These are phyloP conservation scores for Beauveria sp. DNA, from an alignment of 2,329 filamentous ascomycete species.

Conservation along the genomic window DNA sequence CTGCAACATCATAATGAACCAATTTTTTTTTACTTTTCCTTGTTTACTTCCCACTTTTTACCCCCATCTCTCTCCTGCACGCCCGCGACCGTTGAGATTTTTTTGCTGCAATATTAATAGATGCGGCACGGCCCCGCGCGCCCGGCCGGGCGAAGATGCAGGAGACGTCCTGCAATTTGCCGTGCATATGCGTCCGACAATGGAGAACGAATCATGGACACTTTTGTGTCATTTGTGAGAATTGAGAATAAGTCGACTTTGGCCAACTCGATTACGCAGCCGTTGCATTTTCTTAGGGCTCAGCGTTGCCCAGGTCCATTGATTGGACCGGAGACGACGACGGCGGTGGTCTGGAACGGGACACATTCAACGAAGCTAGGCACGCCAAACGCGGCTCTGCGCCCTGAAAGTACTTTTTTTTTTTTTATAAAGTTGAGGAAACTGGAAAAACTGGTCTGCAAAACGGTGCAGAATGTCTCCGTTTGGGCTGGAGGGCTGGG, in stretches of 20 bases:
- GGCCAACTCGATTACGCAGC: too few relatives aligned
- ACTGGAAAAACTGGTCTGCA: not conserved
- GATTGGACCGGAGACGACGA: not conserved
- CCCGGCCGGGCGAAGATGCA: not conserved
- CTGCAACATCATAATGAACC: not conserved
- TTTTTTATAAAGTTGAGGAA: not conserved
- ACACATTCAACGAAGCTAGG: not conserved
- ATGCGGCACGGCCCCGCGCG: not conserved
- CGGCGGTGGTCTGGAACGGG: not conserved
- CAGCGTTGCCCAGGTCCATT: not conserved
- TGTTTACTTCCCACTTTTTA: not conserved
- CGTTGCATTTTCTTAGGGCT: too few relatives aligned
- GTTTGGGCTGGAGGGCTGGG: not conserved
- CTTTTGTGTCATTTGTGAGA: too few relatives aligned
- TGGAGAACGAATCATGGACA: too few relatives aligned
- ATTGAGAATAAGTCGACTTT: too few relatives aligned
- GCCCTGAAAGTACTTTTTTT: not conserved
- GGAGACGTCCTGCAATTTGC: not conserved
- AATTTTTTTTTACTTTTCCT: not conserved
- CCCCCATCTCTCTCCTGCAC: not conserved
- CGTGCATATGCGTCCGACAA: not conserved
- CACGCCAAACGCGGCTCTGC: slow-evolving; percentile 1
- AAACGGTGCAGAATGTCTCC: not conserved
- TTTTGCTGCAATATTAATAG: not conserved
- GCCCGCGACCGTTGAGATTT: too few relatives aligned